These are phyloP conservation scores for Paulownia fortunei DNA, from an alignment of 257 asterid species.

Conservation along the genomic window DNA sequence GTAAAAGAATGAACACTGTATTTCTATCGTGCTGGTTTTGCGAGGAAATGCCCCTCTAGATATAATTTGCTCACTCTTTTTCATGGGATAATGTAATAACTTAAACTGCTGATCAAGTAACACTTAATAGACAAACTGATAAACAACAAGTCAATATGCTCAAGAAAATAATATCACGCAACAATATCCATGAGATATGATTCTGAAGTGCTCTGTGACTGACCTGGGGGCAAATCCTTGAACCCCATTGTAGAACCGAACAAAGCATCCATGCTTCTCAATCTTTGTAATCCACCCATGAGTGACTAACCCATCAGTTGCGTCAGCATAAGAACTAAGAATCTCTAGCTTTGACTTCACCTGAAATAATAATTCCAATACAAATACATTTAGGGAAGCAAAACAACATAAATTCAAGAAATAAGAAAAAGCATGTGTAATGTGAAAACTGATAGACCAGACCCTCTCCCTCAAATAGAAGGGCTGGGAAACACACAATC, in stretches of 20 bases:
- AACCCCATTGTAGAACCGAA: slow-evolving; percentile 95
- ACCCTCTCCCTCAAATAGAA: background rate
- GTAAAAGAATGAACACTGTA: background rate
- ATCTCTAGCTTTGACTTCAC: slow-evolving; percentile 85
- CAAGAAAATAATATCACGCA: slow-evolving; percentile 17
- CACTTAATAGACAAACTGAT: background rate
- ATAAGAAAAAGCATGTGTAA: background rate
- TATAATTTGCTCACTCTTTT: background rate
- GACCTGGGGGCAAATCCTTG: slow-evolving; percentile 96
- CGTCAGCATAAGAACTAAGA: slow-evolving; percentile 84
- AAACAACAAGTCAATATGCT: background rate
- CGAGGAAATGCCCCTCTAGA: background rate
- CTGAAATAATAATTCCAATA: slow-evolving; percentile 44
- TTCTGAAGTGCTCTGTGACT: slow-evolving; percentile 22
- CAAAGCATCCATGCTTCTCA: slow-evolving; percentile 96
- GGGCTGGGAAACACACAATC: background rate
- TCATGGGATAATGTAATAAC: background rate
- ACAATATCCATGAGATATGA: slow-evolving; percentile 4
- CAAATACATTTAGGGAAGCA: background rate
- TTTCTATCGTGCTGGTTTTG: background rate
- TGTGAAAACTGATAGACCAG: background rate
- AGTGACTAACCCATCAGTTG: slow-evolving; percentile 78
- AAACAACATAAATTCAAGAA: background rate
- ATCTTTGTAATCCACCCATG: slow-evolving; percentile 99
- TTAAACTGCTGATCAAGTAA: background rate